Percentiles rank a stretch among this genome's conserved stretches.
Conservation (phyloP, 139 green algal species). For the Axilococcus clingmanii region DNA sequence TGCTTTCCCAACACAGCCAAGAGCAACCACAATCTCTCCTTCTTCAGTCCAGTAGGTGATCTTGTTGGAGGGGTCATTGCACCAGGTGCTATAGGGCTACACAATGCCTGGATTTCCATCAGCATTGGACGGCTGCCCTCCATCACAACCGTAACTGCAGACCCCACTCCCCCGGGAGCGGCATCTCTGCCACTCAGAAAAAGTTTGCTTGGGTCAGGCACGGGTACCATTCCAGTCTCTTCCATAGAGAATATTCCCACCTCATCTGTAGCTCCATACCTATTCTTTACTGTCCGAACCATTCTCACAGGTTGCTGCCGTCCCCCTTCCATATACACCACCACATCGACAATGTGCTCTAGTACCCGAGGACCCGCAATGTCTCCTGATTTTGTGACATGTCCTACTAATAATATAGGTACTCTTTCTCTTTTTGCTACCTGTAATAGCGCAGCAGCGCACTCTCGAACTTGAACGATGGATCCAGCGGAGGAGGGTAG, state of each 20-base stretch:
- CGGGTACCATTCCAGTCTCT: conserved; percentile 40
- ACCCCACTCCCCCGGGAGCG: conserved; percentile 18
- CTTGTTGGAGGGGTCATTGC: conserved; percentile 14
- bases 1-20: conserved; percentile 64
- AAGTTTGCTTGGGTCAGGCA: conserved; percentile 55
- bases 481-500: conserved; percentile 53
- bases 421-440: conserved; percentile 58
- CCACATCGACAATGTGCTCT: conserved; percentile 92
- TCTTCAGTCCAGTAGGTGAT: conserved; percentile 41
- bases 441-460: conserved; percentile 66
- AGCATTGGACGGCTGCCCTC: conserved; percentile 72
- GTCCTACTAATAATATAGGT: conserved; percentile 73
- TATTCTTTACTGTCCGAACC: conserved; percentile 74
- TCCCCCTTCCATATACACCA: conserved; percentile 88
- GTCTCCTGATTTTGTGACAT: conserved; percentile 58
- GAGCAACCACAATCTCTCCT: conserved; percentile 57
- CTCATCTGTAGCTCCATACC: conserved; percentile 75
- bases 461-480: conserved; percentile 81
- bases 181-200: conserved; percentile 46
- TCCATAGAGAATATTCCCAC: conserved; percentile 81
- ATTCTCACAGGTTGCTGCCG: conserved; percentile 31
- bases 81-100: conserved; percentile 12
- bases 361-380: conserved; percentile 84
- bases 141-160: conserved; percentile 55
- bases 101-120: conserved; percentile 83